phyloP scores from a whole-genome alignment of 2,329 filamentous ascomycete genomes.

The Endothia cerciana region DNA sequence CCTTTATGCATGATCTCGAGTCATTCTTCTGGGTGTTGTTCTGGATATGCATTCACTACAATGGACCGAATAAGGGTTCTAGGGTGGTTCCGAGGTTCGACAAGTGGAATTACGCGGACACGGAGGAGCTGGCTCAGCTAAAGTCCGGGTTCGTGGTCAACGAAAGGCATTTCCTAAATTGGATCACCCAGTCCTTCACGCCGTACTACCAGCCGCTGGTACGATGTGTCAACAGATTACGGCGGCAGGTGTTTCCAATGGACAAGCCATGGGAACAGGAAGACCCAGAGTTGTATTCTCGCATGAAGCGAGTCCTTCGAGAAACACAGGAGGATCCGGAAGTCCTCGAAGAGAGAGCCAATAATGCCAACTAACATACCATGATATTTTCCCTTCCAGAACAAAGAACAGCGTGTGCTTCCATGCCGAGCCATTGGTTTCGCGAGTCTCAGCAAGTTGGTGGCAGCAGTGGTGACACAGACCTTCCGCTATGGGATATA shows the following conservation, averaged over 20 bases:
- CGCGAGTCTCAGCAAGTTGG: too few relatives aligned
- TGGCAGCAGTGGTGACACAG: too few relatives aligned
- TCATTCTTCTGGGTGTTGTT: conserved; percentile 54
- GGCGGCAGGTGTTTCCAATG: neutral
- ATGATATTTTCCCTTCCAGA: too few relatives aligned
- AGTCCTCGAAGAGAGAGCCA: too few relatives aligned
- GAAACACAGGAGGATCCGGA: neutral
- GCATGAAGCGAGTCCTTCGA: neutral
- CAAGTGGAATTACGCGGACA: conserved; percentile 32
- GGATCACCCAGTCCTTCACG: neutral
- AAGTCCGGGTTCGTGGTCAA: neutral
- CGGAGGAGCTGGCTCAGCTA: neutral
- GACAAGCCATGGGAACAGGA: neutral
- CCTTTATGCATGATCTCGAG: conserved; percentile 50
- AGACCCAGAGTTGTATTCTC: neutral
- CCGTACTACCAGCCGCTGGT: neutral
- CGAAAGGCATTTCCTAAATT: neutral
- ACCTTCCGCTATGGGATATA: too few relatives aligned
- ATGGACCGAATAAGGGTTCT: conserved; percentile 23
- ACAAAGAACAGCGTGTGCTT: too few relatives aligned
- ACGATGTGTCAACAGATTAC: neutral
- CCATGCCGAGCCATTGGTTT: too few relatives aligned
- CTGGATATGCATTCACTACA: conserved; percentile 49
- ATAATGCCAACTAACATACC: too few relatives aligned
- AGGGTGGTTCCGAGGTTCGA: conserved; percentile 33